phyloP scores from a whole-genome alignment of 1,284 basidiomycete genomes.

The Rhizoctonia solani region DNA sequence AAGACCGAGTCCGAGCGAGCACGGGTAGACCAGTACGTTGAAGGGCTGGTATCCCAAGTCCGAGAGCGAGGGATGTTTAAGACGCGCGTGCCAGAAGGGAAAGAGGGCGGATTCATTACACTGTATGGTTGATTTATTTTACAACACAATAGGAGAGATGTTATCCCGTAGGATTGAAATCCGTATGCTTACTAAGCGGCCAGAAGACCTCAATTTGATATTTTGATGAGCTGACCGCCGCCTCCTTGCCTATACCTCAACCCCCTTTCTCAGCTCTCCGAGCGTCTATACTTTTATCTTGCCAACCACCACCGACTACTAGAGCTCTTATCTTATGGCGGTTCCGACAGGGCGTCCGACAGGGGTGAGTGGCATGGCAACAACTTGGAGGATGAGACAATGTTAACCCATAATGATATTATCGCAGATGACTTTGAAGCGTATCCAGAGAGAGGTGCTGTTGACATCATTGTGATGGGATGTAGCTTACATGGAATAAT shows the following conservation, averaged over 20 bases:
- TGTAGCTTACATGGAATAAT: background rate
- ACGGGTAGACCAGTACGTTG: conserved; percentile 34
- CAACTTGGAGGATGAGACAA: background rate
- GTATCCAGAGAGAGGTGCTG: conserved; percentile 75
- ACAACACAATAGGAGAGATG: background rate
- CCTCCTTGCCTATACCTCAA: background rate
- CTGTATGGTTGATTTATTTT: background rate
- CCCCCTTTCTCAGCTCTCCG: background rate
- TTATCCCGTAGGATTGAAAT: too few relatives aligned
- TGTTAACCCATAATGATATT: background rate
- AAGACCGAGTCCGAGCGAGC: conserved; percentile 26
- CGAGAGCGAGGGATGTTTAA: conserved; percentile 65
- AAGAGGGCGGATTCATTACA: conserved; percentile 48
- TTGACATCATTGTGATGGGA: background rate
- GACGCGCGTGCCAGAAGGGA: conserved; percentile 70
- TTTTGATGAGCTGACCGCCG: background rate
- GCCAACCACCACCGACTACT: background rate
- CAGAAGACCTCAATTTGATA: background rate
- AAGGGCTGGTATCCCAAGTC: conserved; percentile 56
- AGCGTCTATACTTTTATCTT: background rate
- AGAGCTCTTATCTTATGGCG: background rate
- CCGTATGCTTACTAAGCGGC: too few relatives aligned
- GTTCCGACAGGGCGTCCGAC: conserved; percentile 5
- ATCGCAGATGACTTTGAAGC: conserved; percentile 76
- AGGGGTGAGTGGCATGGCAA: background rate